Evolutionary conservation across 2,329 filamentous ascomycete genomes (phyloP).

Genomic region (Zalaria obscura): DNA sequence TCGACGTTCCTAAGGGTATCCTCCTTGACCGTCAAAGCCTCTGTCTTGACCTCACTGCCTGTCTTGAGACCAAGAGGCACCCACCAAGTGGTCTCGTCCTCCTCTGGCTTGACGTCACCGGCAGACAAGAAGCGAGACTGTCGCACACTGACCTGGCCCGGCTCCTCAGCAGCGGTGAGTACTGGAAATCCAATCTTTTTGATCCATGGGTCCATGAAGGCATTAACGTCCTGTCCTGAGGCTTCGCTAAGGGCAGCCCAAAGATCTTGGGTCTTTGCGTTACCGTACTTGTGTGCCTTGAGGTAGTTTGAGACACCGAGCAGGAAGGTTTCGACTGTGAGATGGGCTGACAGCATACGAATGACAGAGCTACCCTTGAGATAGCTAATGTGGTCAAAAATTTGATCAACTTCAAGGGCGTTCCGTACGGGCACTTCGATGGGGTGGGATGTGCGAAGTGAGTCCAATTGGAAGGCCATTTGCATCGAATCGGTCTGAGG

Average conservation of each 20-base stretch:
- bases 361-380: conserved; percentile 93
- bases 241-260: conserved; percentile 81
- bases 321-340: conserved; percentile 78
- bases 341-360: conserved; percentile 84
- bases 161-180: conserved; percentile 70
- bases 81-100: conserved; percentile 93
- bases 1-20: conserved; percentile 63
- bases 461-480: conserved; percentile 78
- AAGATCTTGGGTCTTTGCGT: conserved; percentile 82
- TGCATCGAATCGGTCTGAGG: conserved; percentile 68
- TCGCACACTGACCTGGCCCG: conserved; percentile 65
- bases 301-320: conserved; percentile 83
- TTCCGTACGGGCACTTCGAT: conserved; percentile 93
- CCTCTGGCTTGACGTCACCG: conserved; percentile 79
- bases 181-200: conserved; percentile 90
- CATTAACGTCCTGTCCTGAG: conserved; percentile 72
- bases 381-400: conserved; percentile 95
- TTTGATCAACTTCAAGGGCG: conserved; percentile 91
- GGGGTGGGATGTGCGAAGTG: conserved; percentile 80
- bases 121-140: conserved; percentile 85
- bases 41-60: conserved; percentile 49
- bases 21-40: conserved; percentile 61
- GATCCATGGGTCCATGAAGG: conserved; percentile 91
- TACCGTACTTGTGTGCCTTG: conserved; percentile 72
- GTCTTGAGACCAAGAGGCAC: conserved; percentile 77